phyloP scores from a whole-genome alignment of 768 basidiomycete genomes.

The Agaricus sinodeliciosus region DNA sequence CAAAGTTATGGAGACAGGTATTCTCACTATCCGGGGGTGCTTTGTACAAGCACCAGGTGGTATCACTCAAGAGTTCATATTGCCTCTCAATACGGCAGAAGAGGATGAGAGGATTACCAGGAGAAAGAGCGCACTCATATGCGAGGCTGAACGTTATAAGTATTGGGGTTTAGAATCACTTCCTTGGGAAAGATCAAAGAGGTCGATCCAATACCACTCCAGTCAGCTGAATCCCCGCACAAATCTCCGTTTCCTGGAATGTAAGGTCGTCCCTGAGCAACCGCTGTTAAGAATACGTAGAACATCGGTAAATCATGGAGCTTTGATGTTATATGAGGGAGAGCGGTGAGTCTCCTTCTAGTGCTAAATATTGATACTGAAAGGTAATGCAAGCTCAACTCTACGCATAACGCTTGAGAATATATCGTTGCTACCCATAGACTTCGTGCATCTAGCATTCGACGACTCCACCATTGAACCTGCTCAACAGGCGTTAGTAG shows the following conservation, averaged over 20 bases:
- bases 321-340: constrained; percentile 92
- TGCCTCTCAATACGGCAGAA: constrained; percentile 66
- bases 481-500: constrained; percentile 69
- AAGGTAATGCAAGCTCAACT: constrained; percentile 47
- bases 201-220: constrained; percentile 33
- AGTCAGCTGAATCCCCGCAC: constrained; percentile 19
- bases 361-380: neutral
- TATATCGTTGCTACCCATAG: constrained; percentile 71
- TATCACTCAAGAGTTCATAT: constrained; percentile 57
- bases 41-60: constrained; percentile 73
- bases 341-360: constrained; percentile 57
- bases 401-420: constrained; percentile 90
- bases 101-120: constrained; percentile 59
- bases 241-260: constrained; percentile 61
- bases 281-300: constrained; percentile 82
- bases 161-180: constrained; percentile 67
- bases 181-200: constrained; percentile 48
- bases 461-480: constrained; percentile 84
- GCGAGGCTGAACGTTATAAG: constrained; percentile 69
- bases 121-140: constrained; percentile 51
- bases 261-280: constrained; percentile 79
- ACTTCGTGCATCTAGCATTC: constrained; percentile 82
- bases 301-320: constrained; percentile 88
- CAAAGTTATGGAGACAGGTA: constrained; percentile 57
- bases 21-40: constrained; percentile 71